Conservation (phyloP, 305 asterid genomes). For the Rubia balearica region DNA sequence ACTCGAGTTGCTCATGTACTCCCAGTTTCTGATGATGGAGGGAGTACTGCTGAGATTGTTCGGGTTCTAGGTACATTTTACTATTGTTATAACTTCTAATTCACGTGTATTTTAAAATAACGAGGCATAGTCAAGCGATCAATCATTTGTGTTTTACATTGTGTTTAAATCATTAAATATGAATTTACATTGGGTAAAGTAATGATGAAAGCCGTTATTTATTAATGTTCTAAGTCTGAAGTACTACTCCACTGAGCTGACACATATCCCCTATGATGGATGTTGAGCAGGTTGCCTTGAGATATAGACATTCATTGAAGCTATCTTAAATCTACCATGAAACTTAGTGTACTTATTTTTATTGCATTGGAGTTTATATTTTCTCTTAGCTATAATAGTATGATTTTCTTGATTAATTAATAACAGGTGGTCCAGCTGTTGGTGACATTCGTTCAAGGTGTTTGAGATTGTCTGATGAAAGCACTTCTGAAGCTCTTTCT, state of each 20-base stretch:
- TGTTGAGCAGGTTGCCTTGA: background rate
- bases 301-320: background rate
- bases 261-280: background rate
- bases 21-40: conserved; percentile 99
- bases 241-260: background rate
- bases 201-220: background rate
- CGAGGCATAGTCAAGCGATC: background rate
- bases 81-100: conserved; percentile 17
- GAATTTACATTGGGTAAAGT: background rate
- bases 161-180: background rate
- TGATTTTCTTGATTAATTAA: conserved; percentile 15
- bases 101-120: conserved; percentile 3
- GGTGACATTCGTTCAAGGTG: conserved; percentile 98
- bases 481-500: conserved; percentile 86
- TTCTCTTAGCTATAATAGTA: conserved; percentile 1
- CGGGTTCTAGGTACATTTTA: conserved; percentile 82
- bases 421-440: conserved; percentile 97
- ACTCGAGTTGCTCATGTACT: conserved; percentile 87
- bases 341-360: background rate
- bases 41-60: conserved; percentile 99
- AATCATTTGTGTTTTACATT: background rate
- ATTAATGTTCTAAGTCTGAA: background rate
- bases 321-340: background rate
- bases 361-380: background rate
- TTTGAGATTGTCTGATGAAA: conserved; percentile 82